phyloP scores from a whole-genome alignment of 208 protist genomes.

The Leishmania aethiopica region DNA sequence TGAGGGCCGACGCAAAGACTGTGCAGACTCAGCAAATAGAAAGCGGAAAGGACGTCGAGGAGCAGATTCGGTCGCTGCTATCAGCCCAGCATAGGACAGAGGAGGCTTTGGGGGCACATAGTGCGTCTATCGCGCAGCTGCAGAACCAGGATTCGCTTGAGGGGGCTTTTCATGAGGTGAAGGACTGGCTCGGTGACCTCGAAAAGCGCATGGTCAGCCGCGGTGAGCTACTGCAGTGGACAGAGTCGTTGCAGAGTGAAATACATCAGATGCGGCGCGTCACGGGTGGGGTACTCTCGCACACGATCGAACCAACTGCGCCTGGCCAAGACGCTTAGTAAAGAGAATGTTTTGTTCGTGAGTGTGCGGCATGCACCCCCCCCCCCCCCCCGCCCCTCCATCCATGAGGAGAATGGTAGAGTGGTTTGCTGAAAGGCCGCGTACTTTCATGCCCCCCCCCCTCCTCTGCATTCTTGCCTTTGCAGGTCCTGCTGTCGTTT shows the following conservation, averaged over 20 bases:
- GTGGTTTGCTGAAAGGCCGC: not conserved
- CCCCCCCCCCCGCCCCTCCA: too few relatives aligned
- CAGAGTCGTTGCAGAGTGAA: slow-evolving; percentile 47
- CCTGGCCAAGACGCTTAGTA: not conserved
- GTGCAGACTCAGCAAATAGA: slow-evolving; percentile 8
- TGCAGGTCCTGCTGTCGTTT: not conserved
- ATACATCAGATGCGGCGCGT: slow-evolving; percentile 36
- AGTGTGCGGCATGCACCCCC: not conserved
- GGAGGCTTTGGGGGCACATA: slow-evolving; percentile 35
- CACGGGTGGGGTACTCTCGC: not conserved
- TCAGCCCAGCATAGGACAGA: slow-evolving; percentile 15
- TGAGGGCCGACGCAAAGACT: slow-evolving; percentile 20
- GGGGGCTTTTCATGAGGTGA: slow-evolving; percentile 72
- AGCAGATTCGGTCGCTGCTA: slow-evolving; percentile 20
- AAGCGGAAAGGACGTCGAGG: slow-evolving; percentile 8
- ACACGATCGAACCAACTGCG: not conserved
- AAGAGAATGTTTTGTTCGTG: not conserved
- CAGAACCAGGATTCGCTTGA: slow-evolving; percentile 52
- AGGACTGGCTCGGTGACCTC: slow-evolving; percentile 83
- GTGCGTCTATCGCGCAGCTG: slow-evolving; percentile 38
- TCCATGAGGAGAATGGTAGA: not conserved
- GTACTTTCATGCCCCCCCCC: not conserved
- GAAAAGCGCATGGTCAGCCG: slow-evolving; percentile 63
- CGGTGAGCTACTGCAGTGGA: slow-evolving; percentile 60
- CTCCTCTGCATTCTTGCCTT: not conserved